phyloP scores from a whole-genome alignment of 2,329 filamentous ascomycete species.

The Neofusicoccum parvum region DNA sequence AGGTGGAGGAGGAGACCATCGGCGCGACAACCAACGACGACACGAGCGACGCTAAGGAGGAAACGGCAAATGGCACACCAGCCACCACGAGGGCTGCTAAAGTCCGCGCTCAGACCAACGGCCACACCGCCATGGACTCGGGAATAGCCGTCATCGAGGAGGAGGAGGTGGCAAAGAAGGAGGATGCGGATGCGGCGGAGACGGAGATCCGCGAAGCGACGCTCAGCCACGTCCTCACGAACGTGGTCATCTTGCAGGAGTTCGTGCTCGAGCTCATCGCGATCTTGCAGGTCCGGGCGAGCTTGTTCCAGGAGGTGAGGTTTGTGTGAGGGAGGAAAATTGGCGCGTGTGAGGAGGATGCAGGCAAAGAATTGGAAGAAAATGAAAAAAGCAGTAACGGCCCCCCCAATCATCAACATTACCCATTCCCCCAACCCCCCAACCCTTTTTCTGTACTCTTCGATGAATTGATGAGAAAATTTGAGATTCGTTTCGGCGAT shows the following conservation, averaged over 20 bases:
- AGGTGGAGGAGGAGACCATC: not conserved
- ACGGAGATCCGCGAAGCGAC: constrained; percentile 43
- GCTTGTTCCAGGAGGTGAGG: constrained; percentile 50
- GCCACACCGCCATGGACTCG: no score
- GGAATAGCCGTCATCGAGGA: no score
- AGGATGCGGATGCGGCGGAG: constrained; percentile 27
- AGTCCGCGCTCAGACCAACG: no score
- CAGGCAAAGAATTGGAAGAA: not conserved
- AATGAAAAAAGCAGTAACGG: constrained; percentile 3
- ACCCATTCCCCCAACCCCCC: no score
- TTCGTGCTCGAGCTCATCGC: constrained; percentile 54
- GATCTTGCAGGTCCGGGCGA: constrained; percentile 51
- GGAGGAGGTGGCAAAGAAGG: constrained; percentile 21
- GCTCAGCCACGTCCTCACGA: constrained; percentile 53
- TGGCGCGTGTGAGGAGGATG: not conserved
- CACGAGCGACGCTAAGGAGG: no score
- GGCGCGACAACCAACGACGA: not conserved
- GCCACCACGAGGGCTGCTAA: no score
- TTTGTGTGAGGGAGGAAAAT: constrained; percentile 28
- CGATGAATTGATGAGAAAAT: not conserved
- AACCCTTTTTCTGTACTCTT: not conserved
- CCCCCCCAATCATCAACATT: not conserved
- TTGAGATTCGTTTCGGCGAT: no score
- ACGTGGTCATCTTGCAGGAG: constrained; percentile 53
- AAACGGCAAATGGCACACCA: no score